Evolutionary conservation across 2,329 filamentous ascomycete genomes (phyloP), one percentile per base, ranked within the genome.

Genomic region (Parafenestella ontariensis): DNA sequence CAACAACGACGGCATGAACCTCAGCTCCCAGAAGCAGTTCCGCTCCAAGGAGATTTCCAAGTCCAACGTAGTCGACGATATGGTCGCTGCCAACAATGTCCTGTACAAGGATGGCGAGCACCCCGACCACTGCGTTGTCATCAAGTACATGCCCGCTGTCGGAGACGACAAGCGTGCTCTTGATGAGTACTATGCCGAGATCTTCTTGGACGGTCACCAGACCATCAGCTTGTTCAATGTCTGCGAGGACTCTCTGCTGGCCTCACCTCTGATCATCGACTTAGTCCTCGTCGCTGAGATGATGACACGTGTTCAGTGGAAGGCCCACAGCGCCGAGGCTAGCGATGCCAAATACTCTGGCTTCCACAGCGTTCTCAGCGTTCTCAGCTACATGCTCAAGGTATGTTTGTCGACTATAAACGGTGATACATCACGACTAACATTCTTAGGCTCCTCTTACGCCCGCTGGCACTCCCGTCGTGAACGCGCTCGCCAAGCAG

Each of bases 131-230:
- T 96, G 91, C 56, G 95, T 99, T 56, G 95, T 99, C 68, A 99
- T 99, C 87, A 99, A 99, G 87, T 99, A 99, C 84, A 96, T 99
- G 93, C 95, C 95, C 31, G 92, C 93, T 61, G 95, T 99, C 44
- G 95, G 95, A 59, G 95, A 99, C 81, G 96, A 97, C 86, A 99
- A 99, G 87, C 92, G 95, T 75, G 95, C 95, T 49, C 85, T 99
- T 49, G 95, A 99, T 73, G 95, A 99, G 84, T 99, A 99, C 86
- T 97, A 97, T 69, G 95, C 92, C 51, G 94, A 99, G 84, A 98
- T 99, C 79, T 99, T 99, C 86, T 86, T 98, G 53, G 95, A 95
- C 65, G 95, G 95, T 37, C 95, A 98, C 81, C 95, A 99, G 83
- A 98, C 92, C 69, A 99, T 99, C 76, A 94, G 89, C 70, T 84